phyloP scores from a whole-genome alignment of 1,139 yeast species.

The Yamadazyma songkhlaensis region DNA sequence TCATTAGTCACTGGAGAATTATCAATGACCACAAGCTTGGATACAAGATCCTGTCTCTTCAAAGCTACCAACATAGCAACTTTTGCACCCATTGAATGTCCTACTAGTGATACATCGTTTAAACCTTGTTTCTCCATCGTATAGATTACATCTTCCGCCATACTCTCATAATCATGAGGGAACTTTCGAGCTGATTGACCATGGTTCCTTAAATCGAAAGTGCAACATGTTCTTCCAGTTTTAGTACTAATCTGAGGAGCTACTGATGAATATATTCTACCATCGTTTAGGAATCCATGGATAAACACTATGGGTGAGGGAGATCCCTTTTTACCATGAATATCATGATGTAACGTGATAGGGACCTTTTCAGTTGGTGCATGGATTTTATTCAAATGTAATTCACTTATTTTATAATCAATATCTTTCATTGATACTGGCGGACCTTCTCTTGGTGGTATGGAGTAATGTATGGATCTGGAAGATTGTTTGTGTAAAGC shows the following conservation, averaged over 20 bases:
- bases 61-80: slow-evolving; percentile 47
- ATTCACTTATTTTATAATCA: neutral
- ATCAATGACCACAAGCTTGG: slow-evolving; percentile 44
- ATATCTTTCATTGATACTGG: neutral
- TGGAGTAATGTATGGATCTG: too few species aligned
- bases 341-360: slow-evolving; percentile 4
- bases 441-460: neutral
- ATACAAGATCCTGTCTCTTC: slow-evolving; percentile 34
- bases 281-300: slow-evolving; percentile 52
- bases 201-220: slow-evolving; percentile 53
- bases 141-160: slow-evolving; percentile 42
- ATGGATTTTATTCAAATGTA: slow-evolving; percentile 5
- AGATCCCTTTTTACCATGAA: slow-evolving; percentile 3
- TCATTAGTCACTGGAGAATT: slow-evolving; percentile 38
- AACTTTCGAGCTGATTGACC: slow-evolving; percentile 44
- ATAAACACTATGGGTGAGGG: slow-evolving; percentile 36
- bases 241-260: slow-evolving; percentile 31
- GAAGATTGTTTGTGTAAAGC: too few species aligned
- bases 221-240: slow-evolving; percentile 31
- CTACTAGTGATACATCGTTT: slow-evolving; percentile 34
- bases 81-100: slow-evolving; percentile 57
- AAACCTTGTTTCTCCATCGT: slow-evolving; percentile 26
- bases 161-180: slow-evolving; percentile 42
- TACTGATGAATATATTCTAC: slow-evolving; percentile 36
- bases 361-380: slow-evolving; percentile 1